Evolutionary conservation across 345 rosid species (phyloP), one percentile per base, ranked within the genome.

Genomic region (Laguncularia racemosa): DNA sequence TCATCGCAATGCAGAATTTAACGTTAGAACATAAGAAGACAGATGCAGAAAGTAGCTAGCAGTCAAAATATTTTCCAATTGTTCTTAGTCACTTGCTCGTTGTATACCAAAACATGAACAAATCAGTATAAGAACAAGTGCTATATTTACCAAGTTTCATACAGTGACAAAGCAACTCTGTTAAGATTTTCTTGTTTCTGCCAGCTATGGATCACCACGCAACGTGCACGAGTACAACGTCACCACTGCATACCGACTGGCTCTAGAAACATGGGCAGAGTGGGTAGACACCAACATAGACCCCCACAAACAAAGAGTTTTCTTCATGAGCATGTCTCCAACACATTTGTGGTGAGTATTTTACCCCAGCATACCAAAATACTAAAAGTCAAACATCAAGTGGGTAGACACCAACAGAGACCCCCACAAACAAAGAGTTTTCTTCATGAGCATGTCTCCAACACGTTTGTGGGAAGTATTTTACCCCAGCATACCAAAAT

Each of bases 261-360:
- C 97, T 46, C 48, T 93, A 45, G 89, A 83, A 65, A 89, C 97
- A 17, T 86, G 96, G 97, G 86, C 85, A 50, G 79, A 77, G 16
- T 93, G 99, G 99, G 44, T 89, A 52, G 77, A 84, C 50, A 59
- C 75, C 40, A 80, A 70, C 75, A 83, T 86, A 60, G 71, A 86
- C 50, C 82, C 96, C 52, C 67, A 12, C 46, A 76, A 50, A 28
- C 98, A 92, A 60, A 76, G 75, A 74, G 93, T 89, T 45, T 92
- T 83, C 78, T 92, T 92, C 89, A 83, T 79, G 75, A 84, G 93
- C 44, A 80, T 82, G 97, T 92, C 99, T 50, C 96, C 97, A 0
- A 92, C 99, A 62, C 99, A 92, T 65, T 60, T 84, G 51, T 86
- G 97, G 96, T 84, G 55, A 76, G 85, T 74, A 26, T 18, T 61